Base-by-base conservation (phyloP, 148 eudicot species). In the Limonium bicolor region DNA sequence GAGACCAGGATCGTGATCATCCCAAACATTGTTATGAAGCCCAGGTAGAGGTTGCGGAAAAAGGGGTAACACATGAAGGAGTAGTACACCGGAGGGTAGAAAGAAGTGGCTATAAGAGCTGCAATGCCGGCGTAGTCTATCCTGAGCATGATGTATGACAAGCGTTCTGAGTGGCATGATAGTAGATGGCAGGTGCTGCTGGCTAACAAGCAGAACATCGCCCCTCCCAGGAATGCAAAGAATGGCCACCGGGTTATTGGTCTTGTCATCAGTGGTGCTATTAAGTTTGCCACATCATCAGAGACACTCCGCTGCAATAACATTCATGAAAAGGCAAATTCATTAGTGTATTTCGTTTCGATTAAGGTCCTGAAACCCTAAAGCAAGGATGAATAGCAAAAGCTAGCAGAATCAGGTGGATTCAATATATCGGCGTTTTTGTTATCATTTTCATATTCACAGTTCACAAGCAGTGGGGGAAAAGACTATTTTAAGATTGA, bases 221-320 rank as follows among this genome's bases (percentile, higher is more conserved):
- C 97, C 12, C 97, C 97, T n/a, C 87, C 94, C 34, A 90, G 38
- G 67, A 79, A 90, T 18, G 76, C 74, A 14, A 66, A 90, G 65
- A 90, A 90, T 32, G 97, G 97, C 95, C 95, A 90, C 18, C 95
- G 77, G 1, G 97, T 90, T 50, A 84, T 90, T 32, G 95, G 97
- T 33, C 67, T 59, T 21, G 60, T 52, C 26, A 55, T 33, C 51
- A 74, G 33, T n/a, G 97, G 94, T 33, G 78, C 83, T 49, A 83
- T 72, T 29, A 59, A 50, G 59, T 77, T 80, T 20, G 69, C 83
- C 63, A 88, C 26, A 13, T 88, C 92, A 16, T 68, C 84, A 27
- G 73, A 72, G 66, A 70, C 42, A 34, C 46, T 70, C 34, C 50
- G 80, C 97, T 88, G 86, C 58, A 68, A 7, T n/a, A 31, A 23